Percentiles rank a stretch among this genome's conserved stretches.
phyloP scores from a whole-genome alignment of 208 protist species.

The Leishmania aethiopica region DNA sequence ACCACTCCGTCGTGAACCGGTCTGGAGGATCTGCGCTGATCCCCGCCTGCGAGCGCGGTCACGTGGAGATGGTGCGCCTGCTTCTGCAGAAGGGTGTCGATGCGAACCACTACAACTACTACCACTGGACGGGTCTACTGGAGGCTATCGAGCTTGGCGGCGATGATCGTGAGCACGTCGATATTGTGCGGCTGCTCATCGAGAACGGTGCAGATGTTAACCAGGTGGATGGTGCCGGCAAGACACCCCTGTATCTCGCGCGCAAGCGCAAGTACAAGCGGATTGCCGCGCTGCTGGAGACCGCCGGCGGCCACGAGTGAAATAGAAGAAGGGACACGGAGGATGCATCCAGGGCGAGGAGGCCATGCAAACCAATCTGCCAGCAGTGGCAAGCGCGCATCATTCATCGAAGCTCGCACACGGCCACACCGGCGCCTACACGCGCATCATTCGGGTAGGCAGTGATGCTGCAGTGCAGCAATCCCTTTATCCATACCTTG shows the following conservation, averaged over 20 bases:
- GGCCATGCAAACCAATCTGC: background rate
- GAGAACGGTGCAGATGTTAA: conserved; percentile 49
- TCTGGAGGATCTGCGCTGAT: conserved; percentile 44
- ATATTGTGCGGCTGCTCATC: conserved; percentile 61
- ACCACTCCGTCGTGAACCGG: conserved; percentile 43
- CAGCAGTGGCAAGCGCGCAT: background rate
- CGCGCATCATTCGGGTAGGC: conserved; percentile 8
- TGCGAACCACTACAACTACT: conserved; percentile 54
- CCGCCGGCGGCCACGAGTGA: conserved; percentile 39
- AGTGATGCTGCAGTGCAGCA: background rate
- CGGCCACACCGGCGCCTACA: background rate
- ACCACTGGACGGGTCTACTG: conserved; percentile 44
- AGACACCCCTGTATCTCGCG: conserved; percentile 55
- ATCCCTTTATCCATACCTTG: background rate
- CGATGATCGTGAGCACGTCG: conserved; percentile 60
- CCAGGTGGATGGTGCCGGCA: conserved; percentile 37
- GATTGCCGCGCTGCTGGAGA: conserved; percentile 48
- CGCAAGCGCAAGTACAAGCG: conserved; percentile 46
- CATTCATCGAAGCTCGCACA: background rate
- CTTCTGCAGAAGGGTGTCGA: conserved; percentile 41
- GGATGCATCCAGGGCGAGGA: background rate
- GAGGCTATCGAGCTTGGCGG: conserved; percentile 54
- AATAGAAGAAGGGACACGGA: background rate
- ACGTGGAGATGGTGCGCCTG: conserved; percentile 47
- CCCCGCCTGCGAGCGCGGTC: conserved; percentile 55